Percentiles rank a stretch among this genome's conserved stretches.
Conservation (phyloP, 768 basidiomycete genomes). For the Podaxis pistillaris region DNA sequence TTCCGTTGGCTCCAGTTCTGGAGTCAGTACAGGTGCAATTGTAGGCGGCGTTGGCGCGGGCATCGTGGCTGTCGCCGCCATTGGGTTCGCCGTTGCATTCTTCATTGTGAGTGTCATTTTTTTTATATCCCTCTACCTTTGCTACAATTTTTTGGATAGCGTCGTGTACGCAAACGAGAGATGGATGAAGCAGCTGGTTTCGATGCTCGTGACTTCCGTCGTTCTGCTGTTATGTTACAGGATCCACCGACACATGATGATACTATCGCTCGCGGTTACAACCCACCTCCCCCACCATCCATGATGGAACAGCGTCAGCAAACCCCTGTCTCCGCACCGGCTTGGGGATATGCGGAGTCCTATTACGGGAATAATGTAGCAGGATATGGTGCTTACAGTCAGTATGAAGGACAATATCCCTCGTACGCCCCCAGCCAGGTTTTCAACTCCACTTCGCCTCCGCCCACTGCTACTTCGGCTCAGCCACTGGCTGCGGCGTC, state of each 20-base stretch:
- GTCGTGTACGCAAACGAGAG: constrained; percentile 41
- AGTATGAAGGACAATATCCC: constrained; percentile 21
- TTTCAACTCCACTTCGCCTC: constrained; percentile 22
- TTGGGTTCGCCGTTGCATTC: constrained; percentile 43
- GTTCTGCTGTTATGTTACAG: constrained; percentile 59
- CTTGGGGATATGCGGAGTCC: constrained; percentile 27
- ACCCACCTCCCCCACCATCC: constrained; percentile 60
- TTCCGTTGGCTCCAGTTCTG: not conserved
- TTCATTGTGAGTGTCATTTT: constrained; percentile 37
- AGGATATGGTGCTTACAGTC: constrained; percentile 18
- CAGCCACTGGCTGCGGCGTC: constrained; percentile 30
- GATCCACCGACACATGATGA: constrained; percentile 48
- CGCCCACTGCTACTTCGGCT: constrained; percentile 28
- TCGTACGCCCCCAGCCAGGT: constrained; percentile 37
- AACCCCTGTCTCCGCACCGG: constrained; percentile 32
- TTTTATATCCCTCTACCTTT: constrained; percentile 3
- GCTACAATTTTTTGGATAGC: constrained; percentile 27
- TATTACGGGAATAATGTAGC: constrained; percentile 18
- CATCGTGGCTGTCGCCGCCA: constrained; percentile 38
- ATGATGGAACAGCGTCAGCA: constrained; percentile 56
- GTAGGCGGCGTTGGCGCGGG: constrained; percentile 44
- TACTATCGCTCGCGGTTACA: constrained; percentile 38
- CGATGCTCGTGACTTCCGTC: constrained; percentile 56
- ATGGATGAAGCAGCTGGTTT: constrained; percentile 40
- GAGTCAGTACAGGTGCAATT: constrained; percentile 29